Percentiles rank a stretch among this genome's conserved stretches.
Evolutionary conservation across 2,329 filamentous ascomycete genomes (phyloP).

Genomic region (Aurifilum marmelostoma): DNA sequence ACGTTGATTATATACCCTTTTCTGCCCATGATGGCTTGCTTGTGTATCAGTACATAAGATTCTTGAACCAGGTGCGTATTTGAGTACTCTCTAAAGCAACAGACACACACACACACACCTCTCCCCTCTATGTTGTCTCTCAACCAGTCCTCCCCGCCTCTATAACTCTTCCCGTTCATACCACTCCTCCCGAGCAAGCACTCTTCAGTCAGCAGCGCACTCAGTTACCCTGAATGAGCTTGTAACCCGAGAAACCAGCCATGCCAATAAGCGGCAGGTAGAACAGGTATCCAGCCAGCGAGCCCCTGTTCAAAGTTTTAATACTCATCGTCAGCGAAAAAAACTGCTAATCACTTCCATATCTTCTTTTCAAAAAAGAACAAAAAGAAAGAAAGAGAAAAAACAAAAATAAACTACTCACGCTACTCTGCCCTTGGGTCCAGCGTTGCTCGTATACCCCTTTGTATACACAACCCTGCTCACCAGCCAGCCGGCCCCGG

Average conservation of each 20-base stretch:
- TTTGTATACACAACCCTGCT: slow-evolving; percentile 57
- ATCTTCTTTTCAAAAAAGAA: not conserved
- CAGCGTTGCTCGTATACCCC: slow-evolving; percentile 50
- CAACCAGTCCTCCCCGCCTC: not conserved
- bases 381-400: not conserved
- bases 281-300: slow-evolving; percentile 38
- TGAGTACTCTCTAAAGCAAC: no score
- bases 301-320: slow-evolving; percentile 46
- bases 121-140: not conserved
- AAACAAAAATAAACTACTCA: slow-evolving; percentile 15
- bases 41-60: not conserved
- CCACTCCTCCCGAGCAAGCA: not conserved
- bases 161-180: not conserved
- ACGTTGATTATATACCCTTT: no score
- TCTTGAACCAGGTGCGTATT: no score
- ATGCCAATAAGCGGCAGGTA: slow-evolving; percentile 34
- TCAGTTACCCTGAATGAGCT: slow-evolving; percentile 16
- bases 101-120: no score
- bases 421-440: slow-evolving; percentile 22
- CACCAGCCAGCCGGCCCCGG: slow-evolving; percentile 58
- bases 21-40: no score
- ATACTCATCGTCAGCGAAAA: not conserved
- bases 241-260: slow-evolving; percentile 5
- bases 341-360: not conserved
- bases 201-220: not conserved